Evolutionary conservation across 441 rosid species (phyloP).

Genomic region (Syzygium malaccense): DNA sequence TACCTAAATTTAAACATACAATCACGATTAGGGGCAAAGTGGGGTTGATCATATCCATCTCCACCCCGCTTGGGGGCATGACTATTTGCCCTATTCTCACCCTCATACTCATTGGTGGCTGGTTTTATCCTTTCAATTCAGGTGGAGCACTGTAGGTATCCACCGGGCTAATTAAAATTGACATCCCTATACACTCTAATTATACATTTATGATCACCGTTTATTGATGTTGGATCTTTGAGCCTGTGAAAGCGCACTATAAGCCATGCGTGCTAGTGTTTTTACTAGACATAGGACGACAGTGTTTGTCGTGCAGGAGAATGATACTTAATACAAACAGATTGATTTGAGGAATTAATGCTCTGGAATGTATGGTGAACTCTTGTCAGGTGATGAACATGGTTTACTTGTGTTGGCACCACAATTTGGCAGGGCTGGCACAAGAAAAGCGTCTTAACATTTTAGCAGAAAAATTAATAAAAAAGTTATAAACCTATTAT

Average conservation of each 20-base stretch:
- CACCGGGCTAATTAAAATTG: neutral
- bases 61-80: too few relatives aligned
- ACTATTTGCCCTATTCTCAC: too few relatives aligned
- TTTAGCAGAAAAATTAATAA: accelerated
- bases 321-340: neutral
- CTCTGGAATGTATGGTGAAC: neutral
- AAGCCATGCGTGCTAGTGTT: neutral
- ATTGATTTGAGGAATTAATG: neutral
- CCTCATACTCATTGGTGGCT: too few relatives aligned
- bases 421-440: neutral
- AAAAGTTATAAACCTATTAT: too few relatives aligned
- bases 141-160: too few relatives aligned
- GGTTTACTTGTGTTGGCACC: neutral
- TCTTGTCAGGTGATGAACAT: neutral
- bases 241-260: neutral
- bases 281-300: neutral
- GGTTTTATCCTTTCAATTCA: too few relatives aligned
- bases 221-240: neutral
- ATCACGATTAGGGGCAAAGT: neutral
- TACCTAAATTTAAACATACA: neutral
- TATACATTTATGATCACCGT: neutral
- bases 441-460: neutral
- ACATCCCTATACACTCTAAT: neutral
- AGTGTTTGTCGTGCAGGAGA: neutral
- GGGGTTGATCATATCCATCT: too few relatives aligned